These are phyloP conservation scores for Populus hybrid DNA, from an alignment of 441 rosid genomes.

Conservation along the genomic window DNA sequence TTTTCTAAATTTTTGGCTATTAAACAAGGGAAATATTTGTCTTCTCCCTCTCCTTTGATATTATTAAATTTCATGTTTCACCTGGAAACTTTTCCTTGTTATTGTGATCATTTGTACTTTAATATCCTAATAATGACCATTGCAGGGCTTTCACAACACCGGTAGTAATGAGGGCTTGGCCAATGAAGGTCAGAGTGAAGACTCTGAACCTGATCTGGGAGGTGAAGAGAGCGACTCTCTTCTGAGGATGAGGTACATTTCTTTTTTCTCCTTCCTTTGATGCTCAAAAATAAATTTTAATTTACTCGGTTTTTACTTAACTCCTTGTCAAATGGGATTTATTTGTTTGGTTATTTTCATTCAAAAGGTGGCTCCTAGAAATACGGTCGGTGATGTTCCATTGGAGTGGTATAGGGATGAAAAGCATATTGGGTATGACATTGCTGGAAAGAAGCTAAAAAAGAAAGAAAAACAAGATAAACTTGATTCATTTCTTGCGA, in stretches of 20 bases:
- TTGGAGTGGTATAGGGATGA: slow-evolving; percentile 69
- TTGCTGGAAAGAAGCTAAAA: slow-evolving; percentile 67
- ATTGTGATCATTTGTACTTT: neutral
- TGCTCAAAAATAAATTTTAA: neutral
- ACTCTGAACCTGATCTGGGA: slow-evolving; percentile 36
- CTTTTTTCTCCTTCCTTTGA: neutral
- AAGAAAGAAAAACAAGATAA: slow-evolving; percentile 62
- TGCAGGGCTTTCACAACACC: slow-evolving; percentile 27
- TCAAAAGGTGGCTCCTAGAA: slow-evolving; percentile 70
- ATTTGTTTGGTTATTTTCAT: slow-evolving; percentile 14
- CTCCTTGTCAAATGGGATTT: neutral
- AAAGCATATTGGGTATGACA: slow-evolving; percentile 73
- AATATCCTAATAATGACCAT: slow-evolving; percentile 6
- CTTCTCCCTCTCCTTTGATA: neutral
- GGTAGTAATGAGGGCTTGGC: slow-evolving; percentile 21
- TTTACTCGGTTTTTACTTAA: neutral
- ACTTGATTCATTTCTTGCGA: slow-evolving; percentile 76
- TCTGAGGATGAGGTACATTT: slow-evolving; percentile 79
- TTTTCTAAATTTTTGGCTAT: neutral
- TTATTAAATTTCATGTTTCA: neutral
- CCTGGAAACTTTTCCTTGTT: neutral
- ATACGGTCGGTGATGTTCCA: slow-evolving; percentile 25
- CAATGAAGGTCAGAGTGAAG: slow-evolving; percentile 42
- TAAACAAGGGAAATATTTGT: too few relatives aligned
- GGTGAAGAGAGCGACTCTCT: slow-evolving; percentile 90